phyloP scores from a whole-genome alignment of 2,329 filamentous ascomycete species.

The Fusarium foetens region DNA sequence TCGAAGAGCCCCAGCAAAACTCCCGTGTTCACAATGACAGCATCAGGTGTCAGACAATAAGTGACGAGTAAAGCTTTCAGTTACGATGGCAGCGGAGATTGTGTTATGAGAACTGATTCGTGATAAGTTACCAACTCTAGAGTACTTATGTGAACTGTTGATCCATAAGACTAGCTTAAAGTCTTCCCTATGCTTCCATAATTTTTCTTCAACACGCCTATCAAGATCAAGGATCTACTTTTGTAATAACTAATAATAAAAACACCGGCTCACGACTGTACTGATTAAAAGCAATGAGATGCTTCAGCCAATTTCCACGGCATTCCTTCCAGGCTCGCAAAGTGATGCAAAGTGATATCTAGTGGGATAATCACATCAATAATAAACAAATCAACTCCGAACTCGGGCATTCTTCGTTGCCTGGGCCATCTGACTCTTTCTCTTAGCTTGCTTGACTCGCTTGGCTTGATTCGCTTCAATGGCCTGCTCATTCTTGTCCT shows the following conservation, averaged over 20 bases:
- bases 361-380: background rate
- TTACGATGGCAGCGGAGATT: background rate
- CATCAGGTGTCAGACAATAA: accelerated
- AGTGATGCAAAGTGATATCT: background rate
- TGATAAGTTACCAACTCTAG: background rate
- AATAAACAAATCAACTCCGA: background rate
- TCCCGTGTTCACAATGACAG: background rate
- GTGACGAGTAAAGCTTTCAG: background rate
- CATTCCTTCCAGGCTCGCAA: background rate
- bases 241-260: background rate
- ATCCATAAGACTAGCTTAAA: background rate
- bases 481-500: background rate
- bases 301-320: background rate
- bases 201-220: background rate
- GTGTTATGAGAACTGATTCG: no score
- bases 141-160: background rate
- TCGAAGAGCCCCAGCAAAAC: background rate
- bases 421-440: background rate
- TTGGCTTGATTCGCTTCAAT: background rate
- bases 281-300: background rate
- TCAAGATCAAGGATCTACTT: background rate
- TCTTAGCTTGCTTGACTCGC: background rate
- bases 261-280: background rate
- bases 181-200: background rate
- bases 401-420: background rate